A percentile compares a stretch with the other conserved stretches of the same genome.
Conservation (phyloP, 768 basidiomycete genomes). For the Ephemerocybe angulata region DNA sequence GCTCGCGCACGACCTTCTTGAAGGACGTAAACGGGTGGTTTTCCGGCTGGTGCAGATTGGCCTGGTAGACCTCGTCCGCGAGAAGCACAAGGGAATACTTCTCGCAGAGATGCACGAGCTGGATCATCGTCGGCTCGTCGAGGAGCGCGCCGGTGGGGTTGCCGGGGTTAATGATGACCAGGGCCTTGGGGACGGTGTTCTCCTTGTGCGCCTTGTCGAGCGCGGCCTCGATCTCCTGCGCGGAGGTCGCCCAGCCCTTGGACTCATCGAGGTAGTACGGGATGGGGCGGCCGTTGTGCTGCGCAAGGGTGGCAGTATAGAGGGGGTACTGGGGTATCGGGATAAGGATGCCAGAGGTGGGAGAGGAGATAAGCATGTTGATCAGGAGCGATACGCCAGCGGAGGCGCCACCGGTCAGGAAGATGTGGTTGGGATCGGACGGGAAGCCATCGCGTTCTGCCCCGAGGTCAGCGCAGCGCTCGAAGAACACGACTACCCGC, state of each 20-base stretch:
- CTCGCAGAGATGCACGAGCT: conserved; percentile 82
- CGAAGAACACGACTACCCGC: conserved; percentile 6
- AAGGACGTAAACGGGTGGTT: conserved; percentile 86
- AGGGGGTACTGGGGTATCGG: conserved; percentile 98
- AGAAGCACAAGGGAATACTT: conserved; percentile 82
- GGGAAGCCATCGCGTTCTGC: conserved; percentile 89
- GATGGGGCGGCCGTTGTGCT: conserved; percentile 72
- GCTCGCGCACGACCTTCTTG: conserved; percentile 76
- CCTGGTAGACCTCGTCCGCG: conserved; percentile 98
- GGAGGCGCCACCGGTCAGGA: conserved; percentile 93
- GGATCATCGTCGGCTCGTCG: conserved; percentile 61
- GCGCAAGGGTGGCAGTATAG: conserved; percentile 92
- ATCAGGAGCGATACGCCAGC: conserved; percentile 88
- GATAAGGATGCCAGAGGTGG: conserved; percentile 77
- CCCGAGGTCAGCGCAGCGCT: not conserved
- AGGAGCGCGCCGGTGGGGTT: conserved; percentile 94
- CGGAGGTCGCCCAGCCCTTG: conserved; percentile 78
- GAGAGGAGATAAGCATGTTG: conserved; percentile 68
- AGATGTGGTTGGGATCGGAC: conserved; percentile 79
- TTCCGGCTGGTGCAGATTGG: conserved; percentile 71
- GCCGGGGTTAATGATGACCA: conserved; percentile 98
- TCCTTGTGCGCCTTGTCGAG: conserved; percentile 61
- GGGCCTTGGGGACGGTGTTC: conserved; percentile 67
- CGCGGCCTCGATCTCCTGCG: conserved; percentile 59
- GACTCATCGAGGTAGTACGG: conserved; percentile 89